Conservation (phyloP, 164 flowering plant species). For the Sedum album region DNA sequence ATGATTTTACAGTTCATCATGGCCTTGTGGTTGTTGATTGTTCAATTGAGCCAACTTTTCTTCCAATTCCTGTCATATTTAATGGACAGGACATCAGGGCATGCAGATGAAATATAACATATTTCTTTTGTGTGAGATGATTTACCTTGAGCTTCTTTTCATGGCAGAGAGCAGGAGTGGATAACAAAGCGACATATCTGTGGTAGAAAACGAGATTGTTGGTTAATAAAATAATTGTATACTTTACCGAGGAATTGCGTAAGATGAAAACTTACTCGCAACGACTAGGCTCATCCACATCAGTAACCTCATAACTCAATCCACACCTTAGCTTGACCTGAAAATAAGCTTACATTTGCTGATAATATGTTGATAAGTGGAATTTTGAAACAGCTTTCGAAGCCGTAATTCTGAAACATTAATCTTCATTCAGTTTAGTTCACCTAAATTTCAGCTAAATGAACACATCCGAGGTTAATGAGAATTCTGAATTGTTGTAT, state of each 20-base stretch:
- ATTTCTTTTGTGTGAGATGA: constrained; percentile 2
- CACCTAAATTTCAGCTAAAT: neutral
- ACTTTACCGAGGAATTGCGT: neutral
- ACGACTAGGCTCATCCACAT: constrained; percentile 97
- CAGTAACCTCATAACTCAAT: constrained; percentile 66
- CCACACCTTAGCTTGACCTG: constrained; percentile 97
- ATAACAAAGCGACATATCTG: constrained; percentile 76
- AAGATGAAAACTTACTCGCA: constrained; percentile 68
- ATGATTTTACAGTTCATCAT: constrained; percentile 60
- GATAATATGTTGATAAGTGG: neutral
- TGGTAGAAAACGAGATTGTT: constrained; percentile 4
- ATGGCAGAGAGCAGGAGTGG: constrained; percentile 69
- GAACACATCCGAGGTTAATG: neutral
- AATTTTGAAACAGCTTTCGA: neutral
- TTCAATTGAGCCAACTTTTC: constrained; percentile 59
- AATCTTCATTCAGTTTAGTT: neutral
- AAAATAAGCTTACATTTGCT: neutral
- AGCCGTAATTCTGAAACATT: neutral
- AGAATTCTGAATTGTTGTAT: too few relatives aligned
- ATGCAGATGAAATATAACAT: neutral
- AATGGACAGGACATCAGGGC: neutral
- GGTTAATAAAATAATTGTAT: constrained; percentile 5
- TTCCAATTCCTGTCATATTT: constrained; percentile 57
- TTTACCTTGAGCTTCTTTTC: constrained; percentile 80
- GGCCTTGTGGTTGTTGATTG: constrained; percentile 45